Base-by-base conservation (phyloP, 352 stramenopile species). In the Phytopythium mirpurense region DNA sequence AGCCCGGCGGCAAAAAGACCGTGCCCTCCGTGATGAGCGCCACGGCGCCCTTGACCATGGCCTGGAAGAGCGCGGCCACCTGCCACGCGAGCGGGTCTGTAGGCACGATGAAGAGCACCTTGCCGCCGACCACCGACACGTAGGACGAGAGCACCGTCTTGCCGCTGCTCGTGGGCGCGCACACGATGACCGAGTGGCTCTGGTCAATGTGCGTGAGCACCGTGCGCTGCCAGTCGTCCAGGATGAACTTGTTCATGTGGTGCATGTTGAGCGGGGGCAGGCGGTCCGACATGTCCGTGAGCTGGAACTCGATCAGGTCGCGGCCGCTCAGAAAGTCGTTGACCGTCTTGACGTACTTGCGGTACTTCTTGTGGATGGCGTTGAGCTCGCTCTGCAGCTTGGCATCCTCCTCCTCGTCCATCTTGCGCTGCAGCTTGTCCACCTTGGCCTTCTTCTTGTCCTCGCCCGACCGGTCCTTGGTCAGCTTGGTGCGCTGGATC, bases 21-120 rank as follows among this genome's bases (percentile, higher is more conserved):
- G 78, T 92, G 29, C 83, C 83, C 45, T 98, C 93, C 3, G 96
- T 99, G 54, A 97, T 97, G 37, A 99, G 71, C 31, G 93, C 96
- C 3, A 99, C 96, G 26, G 97, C 96, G 19, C 96, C 95, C 62
- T 96, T 96, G 52, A 98, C 96, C 70, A 99, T 98, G 37, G 97
- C 85, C 64, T 98, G 95, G 81, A 98, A 99, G n/a, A 98, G 87
- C 15, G 97, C 96, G 1, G 96, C 96, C 57, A 99, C 96, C 68
- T 99, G 97, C 96, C 96, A 99, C 18, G 98, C 97, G 8, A 99
- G 80, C 31, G 96, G 96, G 70, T 99, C 96, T 38, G 96, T 98
- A 8, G 97, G 97, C 34, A 99, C 93, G 31, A 93, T 79, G 52
- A 90, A 92, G 9, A 92, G 65, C 59, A 92, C 81, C 57, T 91